phyloP scores from a whole-genome alignment of 1,284 basidiomycete species.

The Volvariella volvacea region DNA sequence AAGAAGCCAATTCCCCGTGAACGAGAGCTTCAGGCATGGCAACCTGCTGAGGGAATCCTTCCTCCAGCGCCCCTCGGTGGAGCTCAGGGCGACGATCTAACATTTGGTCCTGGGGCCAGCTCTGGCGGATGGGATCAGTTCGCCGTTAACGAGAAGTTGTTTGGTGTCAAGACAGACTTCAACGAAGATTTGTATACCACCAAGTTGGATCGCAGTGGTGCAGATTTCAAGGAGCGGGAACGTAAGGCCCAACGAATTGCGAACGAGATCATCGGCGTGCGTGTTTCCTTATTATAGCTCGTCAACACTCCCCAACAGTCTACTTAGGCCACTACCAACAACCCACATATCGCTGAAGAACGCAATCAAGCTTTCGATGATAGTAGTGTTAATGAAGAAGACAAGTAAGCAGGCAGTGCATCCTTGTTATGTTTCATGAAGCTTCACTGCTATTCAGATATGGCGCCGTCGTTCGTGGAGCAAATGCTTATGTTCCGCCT shows the following conservation, averaged over 20 bases:
- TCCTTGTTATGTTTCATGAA: conserved; percentile 5
- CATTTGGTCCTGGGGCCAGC: conserved; percentile 52
- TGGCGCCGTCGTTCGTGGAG: conserved; percentile 84
- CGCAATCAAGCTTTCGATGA: conserved; percentile 67
- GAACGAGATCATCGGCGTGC: conserved; percentile 81
- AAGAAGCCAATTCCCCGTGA: conserved; percentile 50
- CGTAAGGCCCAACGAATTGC: conserved; percentile 84
- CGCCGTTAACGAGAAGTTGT: conserved; percentile 86
- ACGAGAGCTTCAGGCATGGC: conserved; percentile 85
- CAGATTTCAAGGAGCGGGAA: conserved; percentile 88
- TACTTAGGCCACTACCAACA: conserved; percentile 55
- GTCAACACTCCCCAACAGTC: conserved; percentile 4
- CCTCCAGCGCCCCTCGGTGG: conserved; percentile 12
- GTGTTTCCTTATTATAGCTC: conserved; percentile 21
- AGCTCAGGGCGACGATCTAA: conserved; percentile 51
- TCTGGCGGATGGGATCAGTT: conserved; percentile 90
- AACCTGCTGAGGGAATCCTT: conserved; percentile 28
- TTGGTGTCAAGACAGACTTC: conserved; percentile 89
- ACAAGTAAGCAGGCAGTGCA: conserved; percentile 57
- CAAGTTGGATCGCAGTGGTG: conserved; percentile 78
- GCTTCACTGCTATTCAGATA: conserved; percentile 49
- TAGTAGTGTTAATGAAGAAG: conserved; percentile 84
- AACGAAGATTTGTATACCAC: conserved; percentile 97
- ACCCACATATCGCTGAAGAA: conserved; percentile 90
- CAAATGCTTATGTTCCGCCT: conserved; percentile 91